phyloP scores from a whole-genome alignment of 345 rosid species.

The Brassica incana region DNA sequence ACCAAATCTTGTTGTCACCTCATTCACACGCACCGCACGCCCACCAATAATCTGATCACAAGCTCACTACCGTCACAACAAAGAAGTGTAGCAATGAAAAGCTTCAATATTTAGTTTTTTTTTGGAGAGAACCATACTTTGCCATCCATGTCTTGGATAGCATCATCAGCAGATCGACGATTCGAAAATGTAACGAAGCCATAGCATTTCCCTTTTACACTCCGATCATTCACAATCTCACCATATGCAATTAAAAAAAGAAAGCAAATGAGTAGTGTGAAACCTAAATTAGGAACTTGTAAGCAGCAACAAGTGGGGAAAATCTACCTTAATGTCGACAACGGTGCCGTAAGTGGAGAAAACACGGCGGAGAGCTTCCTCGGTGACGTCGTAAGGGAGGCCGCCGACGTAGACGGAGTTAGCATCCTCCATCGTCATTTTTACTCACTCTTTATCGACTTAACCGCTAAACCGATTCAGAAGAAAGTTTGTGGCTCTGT shows the following conservation, averaged over 20 bases:
- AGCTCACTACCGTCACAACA: conserved; percentile 27
- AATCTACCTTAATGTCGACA: conserved; percentile 65
- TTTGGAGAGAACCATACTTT: conserved; percentile 52
- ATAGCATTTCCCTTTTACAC: conserved; percentile 76
- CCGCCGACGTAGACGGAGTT: conserved; percentile 91
- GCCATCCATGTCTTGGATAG: conserved; percentile 84
- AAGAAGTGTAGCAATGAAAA: background rate
- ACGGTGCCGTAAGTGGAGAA: conserved; percentile 69
- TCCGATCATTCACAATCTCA: conserved; percentile 73
- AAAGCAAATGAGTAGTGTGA: background rate
- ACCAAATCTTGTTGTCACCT: conserved; percentile 68
- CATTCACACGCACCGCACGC: conserved; percentile 75
- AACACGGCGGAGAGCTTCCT: conserved; percentile 59
- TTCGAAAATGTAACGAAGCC: conserved; percentile 80
- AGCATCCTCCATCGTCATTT: conserved; percentile 80
- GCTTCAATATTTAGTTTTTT: background rate
- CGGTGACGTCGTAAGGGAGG: conserved; percentile 69
- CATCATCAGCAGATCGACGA: conserved; percentile 76
- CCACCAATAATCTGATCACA: conserved; percentile 65
- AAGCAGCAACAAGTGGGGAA: background rate
- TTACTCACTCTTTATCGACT: background rate
- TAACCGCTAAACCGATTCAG: background rate
- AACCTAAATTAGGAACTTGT: conserved; percentile 17
- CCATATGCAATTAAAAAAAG: too few species aligned
- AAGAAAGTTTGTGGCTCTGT: background rate